Evolutionary conservation across 2,329 filamentous ascomycete genomes (phyloP).

Genomic region (Coniochaeta prunicola): DNA sequence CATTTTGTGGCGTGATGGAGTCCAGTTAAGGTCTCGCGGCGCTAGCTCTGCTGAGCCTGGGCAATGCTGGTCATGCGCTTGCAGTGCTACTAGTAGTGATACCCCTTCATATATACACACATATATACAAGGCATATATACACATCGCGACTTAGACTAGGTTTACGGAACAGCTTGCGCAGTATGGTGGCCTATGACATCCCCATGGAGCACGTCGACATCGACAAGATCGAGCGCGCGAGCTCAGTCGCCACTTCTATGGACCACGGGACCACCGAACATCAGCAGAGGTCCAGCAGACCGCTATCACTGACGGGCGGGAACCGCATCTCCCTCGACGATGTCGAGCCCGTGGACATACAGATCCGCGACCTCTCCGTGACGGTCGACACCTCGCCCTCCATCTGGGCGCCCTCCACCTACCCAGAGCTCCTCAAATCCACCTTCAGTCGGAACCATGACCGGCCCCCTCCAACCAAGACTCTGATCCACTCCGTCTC

Average conservation of each 20-base stretch:
- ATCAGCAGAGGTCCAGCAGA: constrained; percentile 3
- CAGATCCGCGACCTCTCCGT: constrained; percentile 47
- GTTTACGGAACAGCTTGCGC: no score
- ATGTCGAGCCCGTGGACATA: constrained; percentile 49
- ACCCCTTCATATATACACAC: no score
- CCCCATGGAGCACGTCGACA: constrained; percentile 8
- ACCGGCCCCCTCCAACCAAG: constrained; percentile 29
- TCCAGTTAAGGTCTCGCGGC: no score
- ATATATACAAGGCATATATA: no score
- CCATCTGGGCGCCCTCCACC: constrained; percentile 39
- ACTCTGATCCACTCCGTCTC: constrained; percentile 55
- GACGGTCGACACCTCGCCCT: constrained; percentile 51
- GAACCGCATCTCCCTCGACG: constrained; percentile 29
- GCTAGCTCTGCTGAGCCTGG: no score
- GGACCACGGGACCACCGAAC: constrained; percentile 11
- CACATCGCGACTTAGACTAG: no score
- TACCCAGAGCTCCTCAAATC: constrained; percentile 32
- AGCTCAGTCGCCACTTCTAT: constrained; percentile 24
- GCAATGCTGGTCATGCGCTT: no score
- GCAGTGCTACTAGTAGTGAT: no score
- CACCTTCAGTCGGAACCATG: constrained; percentile 24
- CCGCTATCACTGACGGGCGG: constrained; percentile 23
- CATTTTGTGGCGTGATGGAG: no score
- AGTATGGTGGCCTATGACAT: neutral
- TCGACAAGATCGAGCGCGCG: constrained; percentile 23